Evolutionary conservation across 139 green algal genomes (phyloP).

Genomic region (Closterium sp.): DNA sequence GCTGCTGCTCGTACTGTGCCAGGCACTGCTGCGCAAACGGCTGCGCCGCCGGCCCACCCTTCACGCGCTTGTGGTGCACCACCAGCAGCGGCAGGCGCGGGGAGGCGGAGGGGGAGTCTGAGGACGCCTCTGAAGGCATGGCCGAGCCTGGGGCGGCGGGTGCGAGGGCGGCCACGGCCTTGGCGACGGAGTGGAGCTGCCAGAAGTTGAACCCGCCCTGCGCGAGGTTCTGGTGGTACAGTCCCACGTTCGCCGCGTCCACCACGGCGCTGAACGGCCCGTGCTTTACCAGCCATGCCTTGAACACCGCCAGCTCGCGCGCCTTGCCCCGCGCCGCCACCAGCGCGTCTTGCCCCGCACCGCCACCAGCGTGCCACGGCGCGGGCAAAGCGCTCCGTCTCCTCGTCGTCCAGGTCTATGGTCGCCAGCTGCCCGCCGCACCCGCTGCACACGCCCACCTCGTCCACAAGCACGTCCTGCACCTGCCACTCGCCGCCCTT

Average conservation of each 20-base stretch:
- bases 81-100: constrained; percentile 38
- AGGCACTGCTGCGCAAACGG: constrained; percentile 20
- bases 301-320: constrained; percentile 24
- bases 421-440: constrained; percentile 18
- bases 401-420: constrained; percentile 39
- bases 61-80: constrained; percentile 47
- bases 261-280: constrained; percentile 47
- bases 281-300: constrained; percentile 45
- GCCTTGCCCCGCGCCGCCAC: not conserved
- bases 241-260: constrained; percentile 59
- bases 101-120: not conserved
- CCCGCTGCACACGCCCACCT: constrained; percentile 7
- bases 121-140: not conserved
- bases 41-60: not conserved
- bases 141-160: not conserved
- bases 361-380: too few species aligned
- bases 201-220: constrained; percentile 44
- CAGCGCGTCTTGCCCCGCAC: too few species aligned
- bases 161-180: not conserved
- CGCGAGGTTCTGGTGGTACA: constrained; percentile 49
- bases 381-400: constrained; percentile 27
- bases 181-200: constrained; percentile 26
- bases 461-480: not conserved
- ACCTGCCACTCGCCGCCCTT: constrained; percentile 7
- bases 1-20: not conserved